Conservation (phyloP, 2,329 filamentous ascomycete species). For the Emydomyces testavorans region DNA sequence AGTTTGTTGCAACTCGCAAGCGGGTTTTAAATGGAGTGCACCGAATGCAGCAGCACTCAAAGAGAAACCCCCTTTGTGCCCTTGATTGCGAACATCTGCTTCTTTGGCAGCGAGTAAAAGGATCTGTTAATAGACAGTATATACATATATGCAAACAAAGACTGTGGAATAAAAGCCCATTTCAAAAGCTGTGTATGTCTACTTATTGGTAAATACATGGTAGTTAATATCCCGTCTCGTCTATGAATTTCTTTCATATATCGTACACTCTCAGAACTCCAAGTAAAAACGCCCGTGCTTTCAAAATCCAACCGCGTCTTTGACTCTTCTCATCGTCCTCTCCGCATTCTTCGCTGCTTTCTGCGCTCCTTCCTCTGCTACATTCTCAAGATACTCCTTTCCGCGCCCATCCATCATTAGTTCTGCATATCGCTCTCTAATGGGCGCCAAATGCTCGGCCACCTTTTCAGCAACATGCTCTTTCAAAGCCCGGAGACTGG, state of each 20-base stretch:
- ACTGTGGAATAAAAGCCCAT: no score
- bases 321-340: conserved; percentile 15
- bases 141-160: no score
- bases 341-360: conserved; percentile 15
- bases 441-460: conserved; percentile 22
- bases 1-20: no score
- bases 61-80: no score
- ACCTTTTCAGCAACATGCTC: conserved; percentile 45
- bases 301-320: conserved; percentile 14
- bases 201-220: no score
- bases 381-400: conserved; percentile 10
- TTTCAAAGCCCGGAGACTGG: conserved; percentile 52
- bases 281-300: not conserved
- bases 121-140: no score
- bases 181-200: no score
- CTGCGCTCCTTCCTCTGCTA: conserved; percentile 15
- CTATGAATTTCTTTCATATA: not conserved
- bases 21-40: no score
- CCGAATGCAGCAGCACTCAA: no score
- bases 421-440: conserved; percentile 25
- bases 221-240: no score
- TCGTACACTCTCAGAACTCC: conserved; percentile 1
- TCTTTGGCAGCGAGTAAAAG: no score
- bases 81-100: no score
- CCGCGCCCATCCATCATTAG: conserved; percentile 12